These are phyloP conservation scores for Dryas alaskensis DNA, from an alignment of 306 rosid species.

Conservation along the genomic window DNA sequence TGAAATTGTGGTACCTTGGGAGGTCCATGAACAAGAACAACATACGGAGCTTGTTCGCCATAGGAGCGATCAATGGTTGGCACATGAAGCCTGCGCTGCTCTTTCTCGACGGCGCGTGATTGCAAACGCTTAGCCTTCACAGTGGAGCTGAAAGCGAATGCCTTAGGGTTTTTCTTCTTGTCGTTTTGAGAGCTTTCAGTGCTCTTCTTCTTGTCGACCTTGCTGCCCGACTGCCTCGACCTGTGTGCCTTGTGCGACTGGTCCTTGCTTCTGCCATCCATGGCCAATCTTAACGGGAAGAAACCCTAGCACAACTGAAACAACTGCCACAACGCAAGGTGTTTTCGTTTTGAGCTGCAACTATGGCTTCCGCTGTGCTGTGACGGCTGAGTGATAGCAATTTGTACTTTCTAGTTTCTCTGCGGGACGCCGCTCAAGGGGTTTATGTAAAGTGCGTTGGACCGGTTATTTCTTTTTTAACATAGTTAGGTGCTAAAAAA, in stretches of 20 bases:
- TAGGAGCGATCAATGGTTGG: constrained; percentile 74
- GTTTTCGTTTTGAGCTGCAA: not conserved
- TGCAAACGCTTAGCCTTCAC: constrained; percentile 74
- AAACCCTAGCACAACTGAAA: not conserved
- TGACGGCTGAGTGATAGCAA: not conserved
- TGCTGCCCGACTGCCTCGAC: constrained; percentile 66
- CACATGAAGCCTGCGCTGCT: constrained; percentile 86
- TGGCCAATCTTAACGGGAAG: constrained; percentile 40
- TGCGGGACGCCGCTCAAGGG: too few species aligned
- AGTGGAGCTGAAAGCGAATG: constrained; percentile 73
- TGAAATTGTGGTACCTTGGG: constrained; percentile 51
- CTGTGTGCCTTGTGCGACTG: constrained; percentile 79
- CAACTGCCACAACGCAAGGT: too few species aligned
- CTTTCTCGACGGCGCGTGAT: constrained; percentile 92
- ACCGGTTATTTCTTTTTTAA: too few species aligned
- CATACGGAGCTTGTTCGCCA: constrained; percentile 80
- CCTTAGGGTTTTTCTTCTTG: constrained; percentile 65
- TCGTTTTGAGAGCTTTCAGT: constrained; percentile 36
- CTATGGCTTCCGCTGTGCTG: not conserved
- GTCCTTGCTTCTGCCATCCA: constrained; percentile 43
- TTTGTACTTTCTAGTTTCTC: too few species aligned
- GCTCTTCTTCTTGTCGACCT: constrained; percentile 55
- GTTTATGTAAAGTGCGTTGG: too few species aligned
- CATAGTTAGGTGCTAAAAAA: too few species aligned
- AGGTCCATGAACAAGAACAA: constrained; percentile 92